Base-by-base conservation (phyloP, 352 stramenopile species). In the Phytophthora aleatoria region DNA sequence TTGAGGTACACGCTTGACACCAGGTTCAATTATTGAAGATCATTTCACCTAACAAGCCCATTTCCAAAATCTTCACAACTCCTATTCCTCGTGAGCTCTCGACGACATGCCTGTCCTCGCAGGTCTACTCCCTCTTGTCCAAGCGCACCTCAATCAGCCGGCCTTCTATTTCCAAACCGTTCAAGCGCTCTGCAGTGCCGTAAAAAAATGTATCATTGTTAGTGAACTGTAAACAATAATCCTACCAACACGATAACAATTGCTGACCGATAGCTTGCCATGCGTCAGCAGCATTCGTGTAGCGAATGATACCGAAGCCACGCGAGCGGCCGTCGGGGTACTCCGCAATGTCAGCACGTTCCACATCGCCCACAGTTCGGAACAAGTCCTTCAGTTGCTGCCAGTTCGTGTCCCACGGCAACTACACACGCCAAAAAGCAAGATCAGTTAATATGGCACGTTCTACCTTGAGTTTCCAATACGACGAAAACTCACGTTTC, bases 241-340 rank as follows among this genome's bases (percentile, higher is more conserved):
- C 60, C 52, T 24, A 12, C 26, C 3, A 16, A 26, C 36, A 36
- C 15, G 2, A 50, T 13, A 69, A 13, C n/a, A 59, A 26, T 11
- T 9, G 65, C 82, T 61, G 60, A 93, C 86, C 80, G 35, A 95
- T 93, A 5, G 83, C 85, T 70, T 77, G 61, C 31, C 56, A 69
- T 15, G 81, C 81, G 20, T 91, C 72, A 3, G 73, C 52, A n/a
- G 73, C 41, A 26, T 71, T 81, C 27, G 71, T 70, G 60, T 85
- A 92, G 38, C 80, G 76, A 60, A 95, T 80, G 49, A 91, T 79
- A 10, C 82, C 86, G 49, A 91, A 93, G 5, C 86, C 84, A 42
- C 81, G 79, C 49, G 82, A 87, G 44, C 78, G 72, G 8, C 85
- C 86, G 50, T 93, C 83, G 2, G 79, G 67, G 36, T 78, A 74